Base-by-base conservation (phyloP, 2,329 filamentous ascomycete genomes). In the Didymella sp. region DNA sequence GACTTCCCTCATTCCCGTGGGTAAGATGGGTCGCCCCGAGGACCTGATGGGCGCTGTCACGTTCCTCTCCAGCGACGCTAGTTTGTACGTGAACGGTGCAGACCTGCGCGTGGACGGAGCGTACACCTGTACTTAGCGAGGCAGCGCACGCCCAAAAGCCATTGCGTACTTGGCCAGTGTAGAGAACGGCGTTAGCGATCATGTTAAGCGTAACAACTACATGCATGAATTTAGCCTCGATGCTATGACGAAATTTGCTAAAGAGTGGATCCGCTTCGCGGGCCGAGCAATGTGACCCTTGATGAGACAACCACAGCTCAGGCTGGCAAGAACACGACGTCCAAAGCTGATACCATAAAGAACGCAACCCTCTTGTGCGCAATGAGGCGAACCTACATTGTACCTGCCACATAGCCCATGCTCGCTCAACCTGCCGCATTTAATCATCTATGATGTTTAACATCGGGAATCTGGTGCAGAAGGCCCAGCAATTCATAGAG, bases 401-500 rank as follows among this genome's bases (percentile, higher is more conserved):
- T 51, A 25, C 46, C 60, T 52, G 56, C 51, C 50, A 53, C 46
- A 63, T 64, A 64, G 47, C 48, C 56, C 35, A 42, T 35, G 21
- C 52, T 55, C 46, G 45, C 43, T 45, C 56, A 27, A 43, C 45
- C 33, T 40, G 33, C 45, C 41, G 43, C 40, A 21, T 48, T 42
- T 25, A 25, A 28, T 21, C 50, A 17, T 37, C 41, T 46, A 25
- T 67, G 64, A 77, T 77, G 75, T 77, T 77, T 68, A 77, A 84
- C 76, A 81, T 89, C 76, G 84, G 90, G 69, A 94, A 86, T 78
- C 88, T 98, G 77, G 92, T 97, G 72, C 92, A 96, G 79, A 96
- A 94, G 85, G 93, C 93, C 67, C 92, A 96, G 83, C 91, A 93
- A 79, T 84, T 96, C 79, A 96, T 97, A 80, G 94, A 97, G 77